A percentile compares a stretch with the other conserved stretches of the same genome.
These are phyloP conservation scores for Arachis stenosperma DNA, from an alignment of 306 rosid species.

Conservation along the genomic window DNA sequence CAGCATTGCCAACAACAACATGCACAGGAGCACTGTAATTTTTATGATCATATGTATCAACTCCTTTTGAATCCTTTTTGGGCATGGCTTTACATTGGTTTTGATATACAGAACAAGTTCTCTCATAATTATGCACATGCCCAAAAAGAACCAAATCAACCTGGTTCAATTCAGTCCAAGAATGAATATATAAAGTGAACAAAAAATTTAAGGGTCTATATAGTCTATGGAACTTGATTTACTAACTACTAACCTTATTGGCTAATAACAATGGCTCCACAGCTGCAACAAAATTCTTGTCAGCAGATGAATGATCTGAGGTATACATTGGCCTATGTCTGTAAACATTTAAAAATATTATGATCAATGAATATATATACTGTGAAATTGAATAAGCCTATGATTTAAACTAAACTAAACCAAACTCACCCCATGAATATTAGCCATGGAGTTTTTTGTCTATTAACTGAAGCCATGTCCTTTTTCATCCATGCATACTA, in stretches of 20 bases:
- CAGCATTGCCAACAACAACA: conserved; percentile 86
- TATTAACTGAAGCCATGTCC: conserved; percentile 79
- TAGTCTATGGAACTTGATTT: background rate
- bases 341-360: conserved; percentile 38
- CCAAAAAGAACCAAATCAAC: conserved; percentile 81
- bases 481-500: conserved; percentile 81
- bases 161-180: conserved; percentile 48
- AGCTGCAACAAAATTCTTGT: conserved; percentile 34
- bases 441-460: conserved; percentile 85
- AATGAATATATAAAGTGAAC: background rate
- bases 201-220: too few species aligned
- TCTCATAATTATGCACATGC: conserved; percentile 87
- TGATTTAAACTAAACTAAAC: background rate
- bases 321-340: conserved; percentile 93
- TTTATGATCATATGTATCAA: conserved; percentile 66
- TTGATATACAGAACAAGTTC: conserved; percentile 70
- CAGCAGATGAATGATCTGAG: conserved; percentile 37
- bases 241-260: conserved; percentile 53
- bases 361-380: conserved; percentile 15
- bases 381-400: background rate
- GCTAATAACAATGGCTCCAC: conserved; percentile 72
- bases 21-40: conserved; percentile 87
- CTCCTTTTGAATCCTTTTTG: conserved; percentile 54
- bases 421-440: conserved; percentile 70
- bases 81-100: conserved; percentile 64